Conservation (phyloP, 805 yeast genomes). For the Metschnikowia borealis region DNA sequence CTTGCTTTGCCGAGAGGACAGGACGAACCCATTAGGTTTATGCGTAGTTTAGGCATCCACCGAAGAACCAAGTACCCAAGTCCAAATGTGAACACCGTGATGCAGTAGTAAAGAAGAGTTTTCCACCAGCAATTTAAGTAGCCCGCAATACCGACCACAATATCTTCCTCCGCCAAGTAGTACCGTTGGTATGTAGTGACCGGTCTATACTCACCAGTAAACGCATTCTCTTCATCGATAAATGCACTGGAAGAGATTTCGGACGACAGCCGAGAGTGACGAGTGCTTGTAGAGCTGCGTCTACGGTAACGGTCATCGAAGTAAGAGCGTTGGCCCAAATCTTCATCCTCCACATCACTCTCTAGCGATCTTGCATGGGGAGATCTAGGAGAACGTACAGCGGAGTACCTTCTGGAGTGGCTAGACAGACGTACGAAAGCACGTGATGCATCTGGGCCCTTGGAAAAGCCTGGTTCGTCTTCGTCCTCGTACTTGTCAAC, state of each 20-base stretch:
- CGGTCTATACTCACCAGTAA: slow-evolving; percentile 24
- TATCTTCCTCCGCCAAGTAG: slow-evolving; percentile 92
- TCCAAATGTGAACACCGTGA: slow-evolving; percentile 65
- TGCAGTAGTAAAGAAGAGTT: slow-evolving; percentile 43
- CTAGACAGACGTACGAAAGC: background rate
- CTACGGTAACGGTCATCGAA: slow-evolving; percentile 26
- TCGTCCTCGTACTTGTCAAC: slow-evolving; percentile 41
- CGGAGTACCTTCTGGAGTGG: slow-evolving; percentile 4
- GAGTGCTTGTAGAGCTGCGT: slow-evolving; percentile 15
- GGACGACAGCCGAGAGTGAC: slow-evolving; percentile 4
- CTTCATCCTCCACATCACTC: slow-evolving; percentile 8
- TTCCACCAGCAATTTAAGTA: slow-evolving; percentile 54
- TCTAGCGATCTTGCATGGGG: slow-evolving; percentile 4
- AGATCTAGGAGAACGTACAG: slow-evolving; percentile 13
- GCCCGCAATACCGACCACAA: slow-evolving; percentile 93
- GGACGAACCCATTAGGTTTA: slow-evolving; percentile 60
- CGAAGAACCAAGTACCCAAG: slow-evolving; percentile 66
- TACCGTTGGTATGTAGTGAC: slow-evolving; percentile 64
- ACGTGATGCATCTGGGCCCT: background rate
- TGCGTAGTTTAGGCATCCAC: slow-evolving; percentile 81
- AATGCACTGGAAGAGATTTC: slow-evolving; percentile 8
- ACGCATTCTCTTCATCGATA: slow-evolving; percentile 9
- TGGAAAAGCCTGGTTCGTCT: slow-evolving; percentile 2
- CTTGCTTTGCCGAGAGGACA: slow-evolving; percentile 78
- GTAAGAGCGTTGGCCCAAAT: slow-evolving; percentile 14